Conservation (phyloP, 768 basidiomycete species). For the Lactarius trivialis region DNA sequence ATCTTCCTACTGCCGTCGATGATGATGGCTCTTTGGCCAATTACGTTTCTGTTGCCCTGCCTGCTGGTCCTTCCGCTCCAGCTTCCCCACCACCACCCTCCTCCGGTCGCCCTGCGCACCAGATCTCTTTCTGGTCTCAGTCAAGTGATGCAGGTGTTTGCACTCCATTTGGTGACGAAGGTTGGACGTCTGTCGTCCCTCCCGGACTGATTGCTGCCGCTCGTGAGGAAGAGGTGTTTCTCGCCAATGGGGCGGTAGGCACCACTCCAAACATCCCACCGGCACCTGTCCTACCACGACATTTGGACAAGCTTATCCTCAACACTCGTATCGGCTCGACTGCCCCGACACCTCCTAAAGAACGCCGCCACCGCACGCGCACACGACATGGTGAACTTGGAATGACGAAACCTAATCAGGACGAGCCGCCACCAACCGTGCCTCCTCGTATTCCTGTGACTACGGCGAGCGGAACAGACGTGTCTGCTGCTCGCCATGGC, state of each 20-base stretch:
- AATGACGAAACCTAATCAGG: conserved; percentile 20
- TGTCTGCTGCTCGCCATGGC: conserved; percentile 22
- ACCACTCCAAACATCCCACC: conserved; percentile 79
- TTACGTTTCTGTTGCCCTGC: conserved; percentile 67
- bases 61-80: conserved; percentile 28
- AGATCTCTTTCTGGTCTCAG: conserved; percentile 41
- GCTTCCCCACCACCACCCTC: conserved; percentile 31
- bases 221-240: conserved; percentile 74
- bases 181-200: conserved; percentile 81
- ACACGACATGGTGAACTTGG: conserved; percentile 17
- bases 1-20: conserved; percentile 84
- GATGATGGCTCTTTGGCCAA: conserved; percentile 94
- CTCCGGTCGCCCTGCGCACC: conserved; percentile 22
- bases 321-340: conserved; percentile 43
- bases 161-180: conserved; percentile 29
- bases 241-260: conserved; percentile 33
- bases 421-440: conserved; percentile 16
- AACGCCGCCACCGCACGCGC: conserved; percentile 21
- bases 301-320: conserved; percentile 90
- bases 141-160: conserved; percentile 22
- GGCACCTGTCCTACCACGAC: conserved; percentile 82
- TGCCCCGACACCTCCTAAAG: conserved; percentile 8
- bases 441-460: conserved; percentile 28
- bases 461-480: conserved; percentile 30
- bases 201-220: conserved; percentile 72